Evolutionary conservation across 140 eudicot species (phyloP).

Genomic region (Oenanthe javanica): DNA sequence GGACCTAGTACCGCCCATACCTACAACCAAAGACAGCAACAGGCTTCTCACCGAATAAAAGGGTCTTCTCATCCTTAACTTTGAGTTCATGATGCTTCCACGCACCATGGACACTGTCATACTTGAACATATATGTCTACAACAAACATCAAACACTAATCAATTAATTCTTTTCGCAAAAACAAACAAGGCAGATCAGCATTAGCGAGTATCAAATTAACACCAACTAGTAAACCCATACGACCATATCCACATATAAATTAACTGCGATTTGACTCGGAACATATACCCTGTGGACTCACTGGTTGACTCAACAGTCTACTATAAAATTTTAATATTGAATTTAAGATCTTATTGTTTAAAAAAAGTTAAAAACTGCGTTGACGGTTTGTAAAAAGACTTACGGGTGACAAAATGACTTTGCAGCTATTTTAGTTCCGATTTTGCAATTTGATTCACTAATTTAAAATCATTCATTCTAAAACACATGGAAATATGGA

Average conservation of each 20-base stretch:
- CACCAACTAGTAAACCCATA: neutral
- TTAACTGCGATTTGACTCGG: neutral
- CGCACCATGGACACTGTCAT: slow-evolving; percentile 62
- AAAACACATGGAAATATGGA: too few species aligned
- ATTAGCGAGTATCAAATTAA: neutral
- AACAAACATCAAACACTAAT: neutral
- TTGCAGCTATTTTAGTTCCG: too few species aligned
- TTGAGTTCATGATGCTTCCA: slow-evolving; percentile 73
- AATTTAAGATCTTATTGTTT: too few species aligned
- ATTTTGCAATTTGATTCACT: neutral
- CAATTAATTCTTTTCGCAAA: neutral
- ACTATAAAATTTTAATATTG: too few species aligned
- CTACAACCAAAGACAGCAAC: slow-evolving; percentile 56
- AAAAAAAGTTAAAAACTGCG: too few species aligned
- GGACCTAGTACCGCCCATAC: slow-evolving; percentile 7
- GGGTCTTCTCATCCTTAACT: slow-evolving; percentile 60
- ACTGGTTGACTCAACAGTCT: neutral
- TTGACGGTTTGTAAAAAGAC: too few species aligned
- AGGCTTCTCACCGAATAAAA: slow-evolving; percentile 57
- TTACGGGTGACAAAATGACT: neutral
- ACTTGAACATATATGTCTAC: slow-evolving; percentile 60
- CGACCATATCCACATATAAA: neutral
- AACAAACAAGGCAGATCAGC: neutral
- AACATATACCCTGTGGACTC: neutral
- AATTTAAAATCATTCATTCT: too few species aligned